Percentiles rank a stretch among this genome's conserved stretches.
phyloP scores from a whole-genome alignment of 371 early-diverging fungal genomes.

The Rhizomucor pusillus region DNA sequence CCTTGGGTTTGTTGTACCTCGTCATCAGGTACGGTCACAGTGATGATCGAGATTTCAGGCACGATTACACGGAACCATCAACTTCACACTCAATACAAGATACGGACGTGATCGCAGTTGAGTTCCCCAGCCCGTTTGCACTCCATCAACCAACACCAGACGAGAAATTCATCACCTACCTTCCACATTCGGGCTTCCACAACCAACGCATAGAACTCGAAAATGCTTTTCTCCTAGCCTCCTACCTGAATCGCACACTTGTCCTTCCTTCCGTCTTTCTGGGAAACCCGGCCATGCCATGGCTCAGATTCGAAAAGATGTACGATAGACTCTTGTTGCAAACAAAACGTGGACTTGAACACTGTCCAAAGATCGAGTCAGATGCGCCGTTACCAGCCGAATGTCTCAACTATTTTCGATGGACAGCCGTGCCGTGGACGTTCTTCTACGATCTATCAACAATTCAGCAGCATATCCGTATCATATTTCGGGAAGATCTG shows the following conservation, averaged over 20 bases:
- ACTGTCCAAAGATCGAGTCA: slow-evolving; percentile 37
- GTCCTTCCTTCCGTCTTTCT: slow-evolving; percentile 57
- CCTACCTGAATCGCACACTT: slow-evolving; percentile 56
- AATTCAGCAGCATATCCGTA: slow-evolving; percentile 27
- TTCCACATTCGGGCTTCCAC: slow-evolving; percentile 67
- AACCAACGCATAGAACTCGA: slow-evolving; percentile 61
- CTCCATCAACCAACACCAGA: slow-evolving; percentile 16
- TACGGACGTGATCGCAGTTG: slow-evolving; percentile 15
- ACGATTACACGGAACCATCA: not conserved
- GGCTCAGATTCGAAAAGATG: slow-evolving; percentile 51
- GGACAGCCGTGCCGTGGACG: slow-evolving; percentile 59
- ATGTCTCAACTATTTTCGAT: slow-evolving; percentile 55
- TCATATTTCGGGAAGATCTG: slow-evolving; percentile 36
- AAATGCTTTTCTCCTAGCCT: slow-evolving; percentile 56
- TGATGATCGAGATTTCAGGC: no score
- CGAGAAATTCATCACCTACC: slow-evolving; percentile 52
- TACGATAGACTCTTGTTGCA: slow-evolving; percentile 54
- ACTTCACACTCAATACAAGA: slow-evolving; percentile 1
- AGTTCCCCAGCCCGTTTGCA: slow-evolving; percentile 17
- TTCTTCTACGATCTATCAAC: slow-evolving; percentile 52
- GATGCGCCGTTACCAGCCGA: slow-evolving; percentile 49
- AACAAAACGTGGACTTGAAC: slow-evolving; percentile 56
- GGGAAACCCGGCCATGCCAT: slow-evolving; percentile 57
- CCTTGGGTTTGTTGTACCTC: not conserved
- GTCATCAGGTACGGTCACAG: not conserved